Base-by-base conservation (phyloP, 305 asterid genomes). In the Coffea humblotiana region DNA sequence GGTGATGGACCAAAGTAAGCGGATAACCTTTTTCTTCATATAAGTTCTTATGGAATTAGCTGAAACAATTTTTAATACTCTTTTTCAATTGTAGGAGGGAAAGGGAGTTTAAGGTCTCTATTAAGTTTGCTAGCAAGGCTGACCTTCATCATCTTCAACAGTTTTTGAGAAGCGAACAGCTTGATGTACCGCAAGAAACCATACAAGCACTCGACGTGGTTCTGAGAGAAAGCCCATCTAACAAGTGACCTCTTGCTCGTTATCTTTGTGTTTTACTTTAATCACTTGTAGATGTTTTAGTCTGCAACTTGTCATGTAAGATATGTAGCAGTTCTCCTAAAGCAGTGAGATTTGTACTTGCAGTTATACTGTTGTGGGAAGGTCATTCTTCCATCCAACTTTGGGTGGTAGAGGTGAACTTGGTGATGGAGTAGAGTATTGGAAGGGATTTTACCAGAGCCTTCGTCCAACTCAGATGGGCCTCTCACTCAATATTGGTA, bases 381-480 rank as follows among this genome's bases (percentile, higher is more conserved):
- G 98, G 78, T 95, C 99, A 2, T 91, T 95, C 80, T 95, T 91
- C 83, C 3, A 66, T 76, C 83, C 84, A 0, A 0, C 2, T 0
- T 77, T 93, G 84, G 98, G 92, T 3, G n/a, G 0, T 0, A 0
- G 0, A 0, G 97, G 92, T 21, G 61, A 67, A 23, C 96, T 92
- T 27, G 91, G 93, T 0, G 87, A 85, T 75, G 97, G 98, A 13
- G 10, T 94, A 1, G 88, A 89, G 27, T 91, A 89, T 64, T 95
- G 97, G 96, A 90, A 81, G 80, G 98, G 99, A 0, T 95, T 87
- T 76, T 95, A 92, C 73, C 98, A 93, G 77, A 93, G 98, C 58
- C 89, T 95, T 7, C 92, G 98, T 5, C 98, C 97, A 7, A 89
- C 97, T 9, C 99, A 95, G 82, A 95, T 95, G 97, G 99, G 99